Base-by-base conservation (phyloP, 495 filamentous ascomycete species). In the Stereocaulon alpinum region DNA sequence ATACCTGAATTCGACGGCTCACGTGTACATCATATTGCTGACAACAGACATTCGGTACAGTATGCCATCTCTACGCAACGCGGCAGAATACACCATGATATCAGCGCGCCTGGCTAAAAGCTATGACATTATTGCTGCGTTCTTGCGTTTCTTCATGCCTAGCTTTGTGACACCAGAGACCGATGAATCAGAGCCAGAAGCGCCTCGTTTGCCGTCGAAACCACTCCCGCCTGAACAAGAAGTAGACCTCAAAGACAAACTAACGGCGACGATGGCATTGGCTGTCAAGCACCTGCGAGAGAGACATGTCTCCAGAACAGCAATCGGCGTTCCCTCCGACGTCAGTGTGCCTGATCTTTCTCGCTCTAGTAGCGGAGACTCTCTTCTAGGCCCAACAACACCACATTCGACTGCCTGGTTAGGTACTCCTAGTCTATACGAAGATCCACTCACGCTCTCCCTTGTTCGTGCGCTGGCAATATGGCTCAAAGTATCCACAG, bases 401-500 rank as follows among this genome's bases (percentile, higher is more conserved):
- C 24, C 24, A 10, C 34, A 10, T 52, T 20, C 22, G 27, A 40
- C 43, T 20, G 37, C 51, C 24, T 42, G 32, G 43, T 45, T 51
- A 2, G 29, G 58, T 20, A 49, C 49, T 18, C 30, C 6, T 7
- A 40, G 40, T 14, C 56, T 55, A 10, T 45, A 24, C 1, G 51
- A 61, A 60, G 77, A 86, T 51, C 74, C 77, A 2, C 62, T 85
- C 7, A 63, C 76, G 1, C 58, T 73, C 17, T 77, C 80, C 2
- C 74, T 77, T 0, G 65, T 83, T 6, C 70, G 76, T 15, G 68
- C 79, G 0, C 60, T 86, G 15, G 74, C 78, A 1, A 71, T 86
- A 29, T 86, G 83, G 81, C 67, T 86, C 17, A 73, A 78, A 15
- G 81, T 86, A 44, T 85, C 86, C 42, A 82, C 85, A 45, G 80